Evolutionary conservation across 139 green algal genomes (phyloP), one percentile per base, ranked within the genome.

Genomic region (Zygnema cylindricum): DNA sequence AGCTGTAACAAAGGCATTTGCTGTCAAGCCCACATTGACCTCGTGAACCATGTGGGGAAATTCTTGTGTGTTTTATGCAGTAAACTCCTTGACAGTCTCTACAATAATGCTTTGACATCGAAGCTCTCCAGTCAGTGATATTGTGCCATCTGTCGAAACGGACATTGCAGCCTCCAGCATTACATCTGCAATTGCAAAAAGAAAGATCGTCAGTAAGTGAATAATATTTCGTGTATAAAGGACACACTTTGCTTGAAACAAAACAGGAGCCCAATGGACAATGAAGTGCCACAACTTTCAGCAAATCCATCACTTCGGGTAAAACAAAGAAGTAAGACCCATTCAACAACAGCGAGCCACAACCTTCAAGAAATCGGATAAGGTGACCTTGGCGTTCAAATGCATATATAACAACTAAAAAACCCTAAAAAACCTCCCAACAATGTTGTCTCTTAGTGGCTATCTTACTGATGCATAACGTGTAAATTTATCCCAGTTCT

Each of bases 1-100:
- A 96, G n/a, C 22, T 16, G 23, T 87, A 55, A 87, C 94, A 96
- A 11, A 95, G 75, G 88, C 94, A 96, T 39, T 92, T 87, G 57
- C 81, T 92, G 39, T 96, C 91, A 32, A 93, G 84, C 42, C 92
- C 93, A 57, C 94, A 96, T 43, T 79, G 89, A 41, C 92, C 93
- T 16, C 81, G 85, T 30, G 90, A 30, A 2, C 94, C 92, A 78
- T 96, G 94, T 0, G 94, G 87, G 1, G 91, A 94, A 89, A 93
- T 92, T 11, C 77, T 88, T 1, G 94, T 96, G 84, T 96, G 94
- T 2, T 91, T 88, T 0, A 88, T 73, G 77, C 94, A 96, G 85
- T 93, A 95, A 0, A 94, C 90, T 43, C 83, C 73, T 88, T 96
- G 92, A 87, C 94, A 96, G 2, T 92, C 69, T 30, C 88, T 77